Base-by-base conservation (phyloP, 768 basidiomycete species). In the Tulasnella calospora region DNA sequence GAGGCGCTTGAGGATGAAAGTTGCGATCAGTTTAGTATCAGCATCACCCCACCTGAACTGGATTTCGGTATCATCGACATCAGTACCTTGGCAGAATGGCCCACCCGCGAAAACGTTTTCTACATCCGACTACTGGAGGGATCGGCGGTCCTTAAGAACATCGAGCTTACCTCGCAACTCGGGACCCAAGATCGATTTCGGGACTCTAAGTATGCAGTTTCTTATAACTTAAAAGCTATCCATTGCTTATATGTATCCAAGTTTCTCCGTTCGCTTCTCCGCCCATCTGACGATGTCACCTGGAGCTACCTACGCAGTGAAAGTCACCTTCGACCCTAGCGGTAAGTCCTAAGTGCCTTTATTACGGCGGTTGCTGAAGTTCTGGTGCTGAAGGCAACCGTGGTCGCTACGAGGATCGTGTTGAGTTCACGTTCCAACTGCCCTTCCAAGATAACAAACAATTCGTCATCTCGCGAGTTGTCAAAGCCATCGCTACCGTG, bases 341-440 rank as follows among this genome's bases (percentile, higher is more conserved):
- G 74, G 74, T 76, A 51, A 30, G 73, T 46, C 19, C 12, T 44
- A 23, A 36, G 2, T 15, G 41, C 21, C 7, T 38, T 23, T 21
- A n/a, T 73, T 19, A 13, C 6, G 47, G 41, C 41, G n/a, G 7
- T 47, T 33, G 74, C 73, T 40, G 41, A 73, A 41, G 44, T 47
- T 30, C 7, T 2, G 4, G 40, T 61, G 41, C 30, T 30, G 23
- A 21, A 73, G 73, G 73, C 15, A 73, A 73, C 41, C 57, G 36
- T 6, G 79, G 79, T 23, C 30, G 33, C 27, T 79, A 79, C 77
- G 79, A 79, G 17, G 79, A 79, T 44, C 78, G 78, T 12, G 30
- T 69, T 10, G 73, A 72, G 40, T 55, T 79, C 44, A 67, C 46
- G 19, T 79, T 79, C 41, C 33, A 38, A 30, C 57, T 33, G 38